Evolutionary conservation across 257 asterid species (phyloP), one percentile per base, ranked within the genome.

Genomic region (Salvia hispanica): DNA sequence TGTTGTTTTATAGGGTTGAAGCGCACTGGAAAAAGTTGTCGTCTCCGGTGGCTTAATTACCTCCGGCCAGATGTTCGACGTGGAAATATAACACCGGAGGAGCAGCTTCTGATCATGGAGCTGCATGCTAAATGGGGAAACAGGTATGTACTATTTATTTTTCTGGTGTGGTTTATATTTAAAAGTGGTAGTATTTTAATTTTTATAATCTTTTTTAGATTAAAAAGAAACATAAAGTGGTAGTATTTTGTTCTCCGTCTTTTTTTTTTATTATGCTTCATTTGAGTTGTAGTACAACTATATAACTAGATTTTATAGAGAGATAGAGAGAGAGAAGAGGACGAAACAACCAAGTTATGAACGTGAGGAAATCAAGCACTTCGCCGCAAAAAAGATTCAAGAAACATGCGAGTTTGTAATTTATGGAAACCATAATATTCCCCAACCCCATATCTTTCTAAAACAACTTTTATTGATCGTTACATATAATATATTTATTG

Each of bases 61-160:
- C 98, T 93, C 75, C 84, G 98, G 33, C 98, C 98, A 0, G 98
- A 93, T 6, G 97, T 93, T 0, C 67, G 97, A 74, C 74, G 98
- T 15, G 98, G 98, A 1, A 93, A 93, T 63, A 93, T 93, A 43
- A 86, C 98, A 33, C 82, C 95, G 39, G 98, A 93, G 65, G 98
- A 93, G 70, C 97, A 90, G 45, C 88, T 90, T 7, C 61, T 93
- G 80, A 93, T 93, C 58, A 88, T 93, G 97, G 98, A 93, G 72
- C 78, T 93, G 69, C 97, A 93, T 85, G 94, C 96, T 47, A 93
- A 93, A 81, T 93, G 95, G 98, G 98, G 98, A 74, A 93, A 93
- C 69, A 84, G 96, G 98, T 88, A 39, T 54, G 70, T 76, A 15
- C 4, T 33, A 31, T 8, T 21, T 48, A 14, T 37, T 3, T 44